A percentile compares a stretch with the other conserved stretches of the same genome.
phyloP scores from a whole-genome alignment of 805 yeast species.

The Sugiyamaella qingdaonensis region DNA sequence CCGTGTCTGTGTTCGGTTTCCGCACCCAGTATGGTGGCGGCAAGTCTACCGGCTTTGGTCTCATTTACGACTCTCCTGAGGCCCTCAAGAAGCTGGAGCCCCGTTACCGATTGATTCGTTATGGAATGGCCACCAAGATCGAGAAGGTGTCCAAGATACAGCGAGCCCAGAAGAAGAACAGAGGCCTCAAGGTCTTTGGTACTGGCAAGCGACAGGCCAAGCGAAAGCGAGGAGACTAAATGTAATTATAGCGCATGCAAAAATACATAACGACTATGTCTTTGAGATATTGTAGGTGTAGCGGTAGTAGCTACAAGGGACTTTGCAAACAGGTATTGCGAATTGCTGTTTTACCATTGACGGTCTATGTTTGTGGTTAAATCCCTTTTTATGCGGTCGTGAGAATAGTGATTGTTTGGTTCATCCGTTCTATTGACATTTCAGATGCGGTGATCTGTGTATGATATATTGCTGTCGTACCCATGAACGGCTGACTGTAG shows the following conservation, averaged over 20 bases:
- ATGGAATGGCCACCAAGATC: constrained; percentile 93
- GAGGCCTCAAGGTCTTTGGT: constrained; percentile 98
- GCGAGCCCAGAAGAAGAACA: constrained; percentile 99
- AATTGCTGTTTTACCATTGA: no score
- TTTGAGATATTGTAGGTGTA: not conserved
- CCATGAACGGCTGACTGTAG: no score
- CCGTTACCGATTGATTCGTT: constrained; percentile 97
- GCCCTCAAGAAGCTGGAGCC: constrained; percentile 99
- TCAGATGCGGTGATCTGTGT: no score
- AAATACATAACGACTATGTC: not conserved
- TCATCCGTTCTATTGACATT: no score
- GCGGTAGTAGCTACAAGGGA: no score
- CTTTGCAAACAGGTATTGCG: no score
- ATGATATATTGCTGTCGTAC: no score
- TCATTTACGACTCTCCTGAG: constrained; percentile 95
- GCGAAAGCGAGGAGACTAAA: constrained; percentile 30
- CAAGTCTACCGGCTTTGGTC: constrained; percentile 98
- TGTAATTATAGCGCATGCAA: constrained; percentile 5
- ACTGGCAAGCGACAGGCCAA: constrained; percentile 94
- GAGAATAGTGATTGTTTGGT: no score
- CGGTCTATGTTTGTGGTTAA: no score
- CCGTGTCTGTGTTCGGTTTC: constrained; percentile 98
- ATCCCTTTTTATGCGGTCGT: no score
- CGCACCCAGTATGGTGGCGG: constrained; percentile 99
- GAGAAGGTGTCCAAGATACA: constrained; percentile 99